Evolutionary conservation across 2,329 filamentous ascomycete species (phyloP).

Genomic region (Aspergillus japonicus): DNA sequence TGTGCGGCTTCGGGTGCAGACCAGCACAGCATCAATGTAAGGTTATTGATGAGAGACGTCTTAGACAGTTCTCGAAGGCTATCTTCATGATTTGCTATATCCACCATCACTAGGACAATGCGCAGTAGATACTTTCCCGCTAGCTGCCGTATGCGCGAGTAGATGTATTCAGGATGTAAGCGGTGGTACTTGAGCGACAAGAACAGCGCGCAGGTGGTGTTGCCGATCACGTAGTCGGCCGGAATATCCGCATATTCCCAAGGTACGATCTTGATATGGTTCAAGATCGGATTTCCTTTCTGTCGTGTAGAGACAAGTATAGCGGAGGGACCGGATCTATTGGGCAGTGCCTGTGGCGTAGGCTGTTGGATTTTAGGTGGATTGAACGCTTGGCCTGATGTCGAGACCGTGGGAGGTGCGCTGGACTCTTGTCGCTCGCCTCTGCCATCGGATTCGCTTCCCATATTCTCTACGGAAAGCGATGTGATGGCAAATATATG

Average conservation of each 20-base stretch:
- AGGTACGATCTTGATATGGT: slow-evolving; percentile 73
- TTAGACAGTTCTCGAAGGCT: slow-evolving; percentile 86
- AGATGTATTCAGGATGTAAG: slow-evolving; percentile 96
- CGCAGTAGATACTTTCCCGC: slow-evolving; percentile 84
- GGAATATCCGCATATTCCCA: slow-evolving; percentile 99
- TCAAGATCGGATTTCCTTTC: slow-evolving; percentile 90
- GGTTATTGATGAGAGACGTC: slow-evolving; percentile 85
- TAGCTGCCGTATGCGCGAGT: slow-evolving; percentile 81
- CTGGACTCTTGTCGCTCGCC: slow-evolving; percentile 8
- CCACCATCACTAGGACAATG: slow-evolving; percentile 84
- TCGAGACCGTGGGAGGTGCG: slow-evolving; percentile 33
- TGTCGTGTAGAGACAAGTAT: slow-evolving; percentile 90
- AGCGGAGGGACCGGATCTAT: slow-evolving; percentile 65
- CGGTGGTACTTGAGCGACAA: slow-evolving; percentile 96
- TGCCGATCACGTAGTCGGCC: slow-evolving; percentile 85
- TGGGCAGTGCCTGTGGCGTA: slow-evolving; percentile 78
- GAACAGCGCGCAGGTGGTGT: slow-evolving; percentile 87
- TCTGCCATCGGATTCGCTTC: slow-evolving; percentile 13
- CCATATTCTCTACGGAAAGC: background rate
- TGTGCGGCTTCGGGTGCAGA: slow-evolving; percentile 87
- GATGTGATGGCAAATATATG: background rate
- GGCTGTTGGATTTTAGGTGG: slow-evolving; percentile 71
- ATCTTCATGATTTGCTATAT: slow-evolving; percentile 93
- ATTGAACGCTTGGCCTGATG: slow-evolving; percentile 33
- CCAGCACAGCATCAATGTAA: slow-evolving; percentile 92